These are phyloP conservation scores for Xylaria flabelliformis DNA, from an alignment of 495 filamentous ascomycete species.

Conservation along the genomic window DNA sequence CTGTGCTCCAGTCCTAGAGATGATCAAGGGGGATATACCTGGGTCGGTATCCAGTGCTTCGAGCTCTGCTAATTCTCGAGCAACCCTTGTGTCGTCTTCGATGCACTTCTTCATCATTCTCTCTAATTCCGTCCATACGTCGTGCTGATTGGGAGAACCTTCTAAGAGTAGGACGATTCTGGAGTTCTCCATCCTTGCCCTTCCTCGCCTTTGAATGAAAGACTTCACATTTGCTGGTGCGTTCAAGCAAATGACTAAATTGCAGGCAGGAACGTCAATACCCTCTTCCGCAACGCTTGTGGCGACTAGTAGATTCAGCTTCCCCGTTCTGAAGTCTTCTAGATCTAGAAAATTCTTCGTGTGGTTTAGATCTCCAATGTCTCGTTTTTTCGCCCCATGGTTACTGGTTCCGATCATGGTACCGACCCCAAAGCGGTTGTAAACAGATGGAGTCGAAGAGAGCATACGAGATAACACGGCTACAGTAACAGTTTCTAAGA, in stretches of 20 bases:
- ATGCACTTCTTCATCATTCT: slow-evolving; percentile 75
- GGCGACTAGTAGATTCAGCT: slow-evolving; percentile 78
- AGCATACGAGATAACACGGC: slow-evolving; percentile 71
- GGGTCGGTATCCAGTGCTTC: slow-evolving; percentile 62
- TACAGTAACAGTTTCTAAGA: slow-evolving; percentile 72
- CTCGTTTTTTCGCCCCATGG: slow-evolving; percentile 50
- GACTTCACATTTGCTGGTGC: slow-evolving; percentile 77
- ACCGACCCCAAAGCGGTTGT: slow-evolving; percentile 62
- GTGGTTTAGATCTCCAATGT: slow-evolving; percentile 67
- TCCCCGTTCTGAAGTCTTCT: slow-evolving; percentile 69
- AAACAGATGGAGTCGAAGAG: slow-evolving; percentile 63
- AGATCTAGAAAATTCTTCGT: slow-evolving; percentile 64
- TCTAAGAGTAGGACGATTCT: slow-evolving; percentile 70
- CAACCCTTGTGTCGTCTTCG: slow-evolving; percentile 68
- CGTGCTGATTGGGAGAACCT: slow-evolving; percentile 35
- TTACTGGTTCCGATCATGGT: slow-evolving; percentile 78
- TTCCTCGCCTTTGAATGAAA: slow-evolving; percentile 86
- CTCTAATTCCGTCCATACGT: slow-evolving; percentile 70
- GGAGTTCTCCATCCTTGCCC: slow-evolving; percentile 76
- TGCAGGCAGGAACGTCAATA: slow-evolving; percentile 85
- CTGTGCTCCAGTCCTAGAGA: slow-evolving; percentile 65
- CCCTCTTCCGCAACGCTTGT: slow-evolving; percentile 92
- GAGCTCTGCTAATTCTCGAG: slow-evolving; percentile 50
- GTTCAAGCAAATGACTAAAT: slow-evolving; percentile 87
- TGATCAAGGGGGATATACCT: slow-evolving; percentile 50